phyloP scores from a whole-genome alignment of 2,329 filamentous ascomycete genomes.

The Colletotrichum siamense region DNA sequence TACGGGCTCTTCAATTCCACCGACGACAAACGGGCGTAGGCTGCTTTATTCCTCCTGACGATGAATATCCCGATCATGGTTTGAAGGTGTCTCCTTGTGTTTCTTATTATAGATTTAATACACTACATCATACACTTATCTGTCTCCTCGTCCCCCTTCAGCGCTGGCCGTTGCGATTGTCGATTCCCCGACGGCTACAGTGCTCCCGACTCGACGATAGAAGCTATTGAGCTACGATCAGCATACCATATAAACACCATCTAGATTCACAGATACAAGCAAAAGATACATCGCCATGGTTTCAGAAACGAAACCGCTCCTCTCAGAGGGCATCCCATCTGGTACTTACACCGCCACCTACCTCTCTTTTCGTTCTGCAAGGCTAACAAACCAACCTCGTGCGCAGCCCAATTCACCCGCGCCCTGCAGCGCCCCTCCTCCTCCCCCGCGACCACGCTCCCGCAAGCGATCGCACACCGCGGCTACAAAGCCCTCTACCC shows the following conservation, averaged over 20 bases:
- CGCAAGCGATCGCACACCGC: conserved; percentile 79
- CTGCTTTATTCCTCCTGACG: background rate
- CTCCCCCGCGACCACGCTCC: conserved; percentile 41
- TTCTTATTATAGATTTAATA: background rate
- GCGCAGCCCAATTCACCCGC: conserved; percentile 36
- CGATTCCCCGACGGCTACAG: background rate
- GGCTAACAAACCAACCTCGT: fast-evolving
- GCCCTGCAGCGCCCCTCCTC: conserved; percentile 30
- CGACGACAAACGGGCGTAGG: background rate
- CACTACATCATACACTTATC: background rate
- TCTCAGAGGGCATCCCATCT: background rate
- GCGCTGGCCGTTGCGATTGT: background rate
- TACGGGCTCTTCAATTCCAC: background rate
- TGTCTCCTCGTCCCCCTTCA: background rate
- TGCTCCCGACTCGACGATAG: background rate
- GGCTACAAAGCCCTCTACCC: conserved; percentile 80
- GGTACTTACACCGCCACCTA: background rate
- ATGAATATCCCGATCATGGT: background rate
- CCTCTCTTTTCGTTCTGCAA: fast-evolving
- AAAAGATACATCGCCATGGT: background rate
- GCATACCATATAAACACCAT: background rate
- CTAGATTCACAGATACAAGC: background rate
- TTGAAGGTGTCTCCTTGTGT: background rate
- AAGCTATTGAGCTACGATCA: background rate
- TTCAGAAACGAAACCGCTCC: background rate